Base-by-base conservation (phyloP, 495 filamentous ascomycete species). In the Podospora tetraspora region DNA sequence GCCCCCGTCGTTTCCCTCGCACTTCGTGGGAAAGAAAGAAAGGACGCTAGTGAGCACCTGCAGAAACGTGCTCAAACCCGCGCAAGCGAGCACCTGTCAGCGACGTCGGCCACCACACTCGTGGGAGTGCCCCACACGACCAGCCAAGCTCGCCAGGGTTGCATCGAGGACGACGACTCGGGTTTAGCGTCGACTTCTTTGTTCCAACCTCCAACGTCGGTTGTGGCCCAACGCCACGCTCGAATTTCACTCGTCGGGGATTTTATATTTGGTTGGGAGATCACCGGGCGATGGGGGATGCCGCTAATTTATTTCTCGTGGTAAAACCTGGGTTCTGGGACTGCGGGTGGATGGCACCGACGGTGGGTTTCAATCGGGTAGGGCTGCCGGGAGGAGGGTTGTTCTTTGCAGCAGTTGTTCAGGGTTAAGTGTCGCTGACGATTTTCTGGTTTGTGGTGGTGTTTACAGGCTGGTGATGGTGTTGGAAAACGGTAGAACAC, bases 41-140 rank as follows among this genome's bases (percentile, higher is more conserved):
- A n/a, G 43, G 22, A 24, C 62, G 52, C 66, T 37, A 66, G 57
- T 13, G 11, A 52, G 58, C 52, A 32, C 57, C 22, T 32, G 68
- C 64, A 69, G 71, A 75, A 76, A 75, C 68, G 57, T 75, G 73
- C 74, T 76, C 74, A 76, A 76, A 75, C 65, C 65, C 66, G 58
- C 74, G 69, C 74, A 73, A 19, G 21, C 61, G 22, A 57, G 23
- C 30, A 52, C 65, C 57, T 61, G 58, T 60, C 57, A 66, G 65
- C 23, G 24, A 58, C 30, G 27, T 30, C 0, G n/a, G 12, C 34
- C 24, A 9, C 22, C n/a, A 13, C 19, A 19, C 16, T 16, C 19
- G n/a, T 30, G 25, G 21, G 43, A 32, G 57, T 61, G 61, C 65
- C 65, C 65, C 65, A 61, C 65, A 61, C 43, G 22, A 19, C 56